These are phyloP conservation scores for Canavalia ensiformis DNA, from an alignment of 306 rosid genomes.

Conservation along the genomic window DNA sequence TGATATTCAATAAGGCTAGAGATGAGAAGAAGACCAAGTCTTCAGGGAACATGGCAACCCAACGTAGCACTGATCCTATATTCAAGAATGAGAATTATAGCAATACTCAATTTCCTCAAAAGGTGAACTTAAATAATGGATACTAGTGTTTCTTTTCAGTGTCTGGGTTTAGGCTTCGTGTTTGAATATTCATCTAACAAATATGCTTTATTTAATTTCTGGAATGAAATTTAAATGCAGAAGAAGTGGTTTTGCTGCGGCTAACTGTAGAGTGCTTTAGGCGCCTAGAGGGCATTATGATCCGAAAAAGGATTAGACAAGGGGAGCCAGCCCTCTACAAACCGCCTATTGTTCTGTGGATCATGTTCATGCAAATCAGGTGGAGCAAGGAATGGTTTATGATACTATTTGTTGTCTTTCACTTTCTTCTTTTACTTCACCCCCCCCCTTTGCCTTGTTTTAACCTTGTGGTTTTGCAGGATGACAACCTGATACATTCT, in stretches of 20 bases:
- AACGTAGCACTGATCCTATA: constrained; percentile 50
- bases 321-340: constrained; percentile 6
- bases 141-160: not conserved
- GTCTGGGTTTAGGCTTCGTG: constrained; percentile 15
- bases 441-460: constrained; percentile 19
- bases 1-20: constrained; percentile 88
- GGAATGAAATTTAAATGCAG: constrained; percentile 61
- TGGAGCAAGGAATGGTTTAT: constrained; percentile 38
- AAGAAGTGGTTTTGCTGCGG: constrained; percentile 89
- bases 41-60: constrained; percentile 45
- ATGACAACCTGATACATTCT: constrained; percentile 3
- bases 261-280: constrained; percentile 40
- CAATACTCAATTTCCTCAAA: constrained; percentile 48
- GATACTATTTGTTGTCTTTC: not conserved
- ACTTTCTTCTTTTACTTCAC: not conserved
- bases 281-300: constrained; percentile 17
- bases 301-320: not conserved
- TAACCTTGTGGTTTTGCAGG: constrained; percentile 8
- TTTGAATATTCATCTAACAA: not conserved
- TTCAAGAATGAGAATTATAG: constrained; percentile 37
- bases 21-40: constrained; percentile 79
- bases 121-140: constrained; percentile 52
- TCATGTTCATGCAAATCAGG: constrained; percentile 33
- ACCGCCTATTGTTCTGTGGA: constrained; percentile 28
- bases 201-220: constrained; percentile 34